phyloP scores from a whole-genome alignment of 2,329 filamentous ascomycete species.

The Cadophora sp. region DNA sequence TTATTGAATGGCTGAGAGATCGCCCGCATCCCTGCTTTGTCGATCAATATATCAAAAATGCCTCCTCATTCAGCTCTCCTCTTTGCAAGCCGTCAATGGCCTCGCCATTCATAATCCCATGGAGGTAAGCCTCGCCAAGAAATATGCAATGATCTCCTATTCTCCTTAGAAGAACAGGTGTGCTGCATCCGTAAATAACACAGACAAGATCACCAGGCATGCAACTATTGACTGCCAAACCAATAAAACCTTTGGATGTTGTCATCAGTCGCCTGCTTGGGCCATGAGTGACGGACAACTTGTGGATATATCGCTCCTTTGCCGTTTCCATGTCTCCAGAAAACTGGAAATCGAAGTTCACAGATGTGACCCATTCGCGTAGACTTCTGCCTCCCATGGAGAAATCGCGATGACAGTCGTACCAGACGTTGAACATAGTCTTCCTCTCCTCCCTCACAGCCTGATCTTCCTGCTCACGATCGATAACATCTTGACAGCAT shows the following conservation, averaged over 20 bases:
- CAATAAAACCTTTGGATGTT: background rate
- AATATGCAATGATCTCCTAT: background rate
- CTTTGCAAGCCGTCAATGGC: background rate
- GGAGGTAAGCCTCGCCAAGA: background rate
- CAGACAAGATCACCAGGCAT: background rate
- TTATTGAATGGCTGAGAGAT: background rate
- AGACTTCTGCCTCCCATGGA: background rate
- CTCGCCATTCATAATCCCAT: background rate
- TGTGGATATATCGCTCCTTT: background rate
- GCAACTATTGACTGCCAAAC: background rate
- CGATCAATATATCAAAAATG: background rate
- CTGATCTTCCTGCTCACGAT: background rate
- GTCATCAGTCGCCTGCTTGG: background rate
- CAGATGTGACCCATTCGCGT: background rate
- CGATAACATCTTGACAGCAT: background rate
- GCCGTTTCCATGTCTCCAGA: background rate
- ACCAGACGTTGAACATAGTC: background rate
- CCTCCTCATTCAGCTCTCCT: background rate
- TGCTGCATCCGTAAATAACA: background rate
- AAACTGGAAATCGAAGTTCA: background rate
- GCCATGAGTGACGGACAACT: background rate
- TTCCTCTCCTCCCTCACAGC: background rate
- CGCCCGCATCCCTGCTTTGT: background rate
- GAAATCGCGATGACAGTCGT: background rate
- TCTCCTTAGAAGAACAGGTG: background rate